Evolutionary conservation across 192 early-diverging fungal species (phyloP), one percentile per base, ranked within the genome.

Genomic region (Oehlia diaphana): DNA sequence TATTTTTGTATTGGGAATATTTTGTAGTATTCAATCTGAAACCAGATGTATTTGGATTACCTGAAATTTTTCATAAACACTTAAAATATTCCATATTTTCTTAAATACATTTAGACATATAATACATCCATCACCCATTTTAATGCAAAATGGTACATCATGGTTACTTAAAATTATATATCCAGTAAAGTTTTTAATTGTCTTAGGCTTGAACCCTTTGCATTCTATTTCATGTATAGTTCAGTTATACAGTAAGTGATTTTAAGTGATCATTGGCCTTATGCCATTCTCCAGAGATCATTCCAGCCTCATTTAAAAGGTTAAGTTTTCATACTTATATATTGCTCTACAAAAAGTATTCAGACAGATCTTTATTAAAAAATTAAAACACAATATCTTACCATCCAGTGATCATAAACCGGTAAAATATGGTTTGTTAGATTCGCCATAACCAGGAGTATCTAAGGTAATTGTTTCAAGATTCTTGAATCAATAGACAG

Each of bases 161-260:
- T 74, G 31, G 8, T 74, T 74, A 74, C 73, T 74, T 19, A 74
- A 33, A 31, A 74, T 14, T 26, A 74, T 74, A 74, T 61, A 74
- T 0, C 53, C 53, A 74, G 53, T 0, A 33, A 61, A 74, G 3
- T 74, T 14, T 62, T 74, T 74, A 8, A 37, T 42, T 42, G 0
- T 42, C 5, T 42, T 42, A 42, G 39, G 7, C 0, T 42, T 6
- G 7, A 19, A 33, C 0, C 31, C 73, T 49, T 74, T 74, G 62
- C 10, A 26, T 2, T 74, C 73, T 14, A 74, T 61, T 4, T 74
- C 4, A 74, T 0, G 47, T 74, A 74, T 13, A 28, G 28, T 31
- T 74, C 53, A 61, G 50, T 75, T 19, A 75, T n/a, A n/a, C n/a
- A n/a, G n/a, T 75, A 75, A 75, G 73, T 19, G 73, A 75, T 75